These are phyloP conservation scores for Plantago ovata DNA, from an alignment of 257 asterid genomes.

Conservation along the genomic window DNA sequence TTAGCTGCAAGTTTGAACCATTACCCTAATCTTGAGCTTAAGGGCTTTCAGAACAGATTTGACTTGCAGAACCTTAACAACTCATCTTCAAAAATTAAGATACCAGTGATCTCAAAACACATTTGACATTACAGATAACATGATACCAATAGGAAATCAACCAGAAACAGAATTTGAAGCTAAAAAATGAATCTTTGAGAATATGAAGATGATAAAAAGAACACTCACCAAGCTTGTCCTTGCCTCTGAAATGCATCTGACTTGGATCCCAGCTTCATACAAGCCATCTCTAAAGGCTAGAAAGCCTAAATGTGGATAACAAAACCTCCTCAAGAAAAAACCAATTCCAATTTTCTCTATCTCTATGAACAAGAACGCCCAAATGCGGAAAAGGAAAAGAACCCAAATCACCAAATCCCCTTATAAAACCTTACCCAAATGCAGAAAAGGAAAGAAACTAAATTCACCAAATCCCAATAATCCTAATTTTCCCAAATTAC, in stretches of 20 bases:
- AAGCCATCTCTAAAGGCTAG: constrained; percentile 55
- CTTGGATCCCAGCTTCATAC: constrained; percentile 97
- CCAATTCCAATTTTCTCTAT: not conserved
- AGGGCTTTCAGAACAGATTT: too few species aligned
- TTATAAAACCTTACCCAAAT: constrained; percentile 12
- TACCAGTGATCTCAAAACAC: not conserved
- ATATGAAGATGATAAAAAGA: constrained; percentile 9
- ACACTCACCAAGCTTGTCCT: constrained; percentile 85
- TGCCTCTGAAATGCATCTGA: constrained; percentile 84
- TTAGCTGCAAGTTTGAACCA: too few species aligned
- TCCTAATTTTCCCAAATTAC: constrained; percentile 14
- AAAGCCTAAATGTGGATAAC: constrained; percentile 12
- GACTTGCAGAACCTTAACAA: not conserved
- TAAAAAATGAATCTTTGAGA: not conserved
- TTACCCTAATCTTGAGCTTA: too few species aligned
- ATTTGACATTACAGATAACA: not conserved
- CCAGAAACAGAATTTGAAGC: not conserved
- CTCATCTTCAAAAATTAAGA: too few species aligned
- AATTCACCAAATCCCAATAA: constrained; percentile 16
- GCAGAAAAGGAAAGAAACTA: constrained; percentile 6
- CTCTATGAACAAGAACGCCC: constrained; percentile 7
- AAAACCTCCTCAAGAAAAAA: constrained; percentile 17
- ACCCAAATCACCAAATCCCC: constrained; percentile 14
- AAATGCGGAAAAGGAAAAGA: constrained; percentile 11
- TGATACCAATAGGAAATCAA: not conserved